These are phyloP conservation scores for Linderniella brevidens DNA, from an alignment of 257 asterid species.

Conservation along the genomic window DNA sequence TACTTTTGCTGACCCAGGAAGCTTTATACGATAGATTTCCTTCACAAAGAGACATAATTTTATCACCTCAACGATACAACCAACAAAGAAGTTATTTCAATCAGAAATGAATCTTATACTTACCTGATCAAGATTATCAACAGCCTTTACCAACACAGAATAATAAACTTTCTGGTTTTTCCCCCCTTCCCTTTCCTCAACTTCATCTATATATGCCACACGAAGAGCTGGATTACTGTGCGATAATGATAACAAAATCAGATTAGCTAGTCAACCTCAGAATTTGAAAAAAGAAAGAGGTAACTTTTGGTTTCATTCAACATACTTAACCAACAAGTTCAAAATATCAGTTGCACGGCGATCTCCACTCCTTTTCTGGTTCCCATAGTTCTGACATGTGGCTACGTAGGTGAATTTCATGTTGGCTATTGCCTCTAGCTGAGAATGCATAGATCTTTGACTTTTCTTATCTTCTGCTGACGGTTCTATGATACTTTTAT, in stretches of 20 bases:
- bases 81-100: neutral
- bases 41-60: conserved; percentile 17
- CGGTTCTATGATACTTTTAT: conserved; percentile 48
- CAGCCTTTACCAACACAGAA: conserved; percentile 91
- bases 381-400: conserved; percentile 94
- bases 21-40: conserved; percentile 96
- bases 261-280: conserved; percentile 8
- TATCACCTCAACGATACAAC: conserved; percentile 15
- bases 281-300: conserved; percentile 3
- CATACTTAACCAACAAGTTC: conserved; percentile 97
- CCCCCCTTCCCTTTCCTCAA: conserved; percentile 84
- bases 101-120: conserved; percentile 9
- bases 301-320: conserved; percentile 10
- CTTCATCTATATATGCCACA: conserved; percentile 92
- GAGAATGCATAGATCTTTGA: conserved; percentile 81
- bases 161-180: conserved; percentile 67
- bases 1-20: conserved; percentile 86
- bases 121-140: conserved; percentile 97
- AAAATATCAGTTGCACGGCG: conserved; percentile 97
- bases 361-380: conserved; percentile 90
- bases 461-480: conserved; percentile 77
- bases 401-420: conserved; percentile 97
- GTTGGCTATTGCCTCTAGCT: conserved; percentile 92
- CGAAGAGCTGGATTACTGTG: conserved; percentile 95
- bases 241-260: conserved; percentile 6